Base-by-base conservation (phyloP, 2,329 filamentous ascomycete species). In the Verticillium isaacii region DNA sequence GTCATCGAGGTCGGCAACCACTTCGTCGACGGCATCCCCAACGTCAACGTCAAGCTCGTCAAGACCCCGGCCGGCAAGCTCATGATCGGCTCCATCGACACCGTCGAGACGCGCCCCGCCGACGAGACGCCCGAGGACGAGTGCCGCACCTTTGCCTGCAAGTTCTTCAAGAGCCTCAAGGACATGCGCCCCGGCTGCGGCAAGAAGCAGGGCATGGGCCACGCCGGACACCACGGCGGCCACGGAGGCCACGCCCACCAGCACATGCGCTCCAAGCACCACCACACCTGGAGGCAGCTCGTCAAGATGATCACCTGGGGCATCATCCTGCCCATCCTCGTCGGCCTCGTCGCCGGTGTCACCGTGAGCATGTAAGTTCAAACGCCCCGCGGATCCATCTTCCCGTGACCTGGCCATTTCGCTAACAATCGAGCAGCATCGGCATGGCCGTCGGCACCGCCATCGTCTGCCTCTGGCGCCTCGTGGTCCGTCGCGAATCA, bases 331-430 rank as follows among this genome's bases (percentile, higher is more conserved):
- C 89, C 90, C 1, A 80, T 91, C 60, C 75, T 89, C 59, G 81
- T 91, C 65, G 90, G 90, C 62, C 81, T 92, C 65, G 81, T 86
- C 29, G 87, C 88, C 55, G 90, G 89, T 69, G 82, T 91, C 60
- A 80, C 82, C 34, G 86, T 89, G 65, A 89, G 88, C 73, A 72
- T 90, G 81, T 84, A 78, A 71, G 81, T 79, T 56, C 39, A 32
- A 6, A 32, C 15, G 41, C 50, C 41, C 56, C 50, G 25, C 9
- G n/a, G 15, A 36, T 11, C 56, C 75, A 14, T 36, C 34, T 36
- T 78, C 9, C 19, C 45, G 8, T 19, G 17, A 50, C 4, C 17
- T n/a, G 6, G 17, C 8, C 37, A 67, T 78, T 66, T 61, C 6
- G 29, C 17, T 19, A 55, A 32, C 15, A 19, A 50, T 2, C 4